Conservation (phyloP, 495 filamentous ascomycete species). For the Tuber indicum region DNA sequence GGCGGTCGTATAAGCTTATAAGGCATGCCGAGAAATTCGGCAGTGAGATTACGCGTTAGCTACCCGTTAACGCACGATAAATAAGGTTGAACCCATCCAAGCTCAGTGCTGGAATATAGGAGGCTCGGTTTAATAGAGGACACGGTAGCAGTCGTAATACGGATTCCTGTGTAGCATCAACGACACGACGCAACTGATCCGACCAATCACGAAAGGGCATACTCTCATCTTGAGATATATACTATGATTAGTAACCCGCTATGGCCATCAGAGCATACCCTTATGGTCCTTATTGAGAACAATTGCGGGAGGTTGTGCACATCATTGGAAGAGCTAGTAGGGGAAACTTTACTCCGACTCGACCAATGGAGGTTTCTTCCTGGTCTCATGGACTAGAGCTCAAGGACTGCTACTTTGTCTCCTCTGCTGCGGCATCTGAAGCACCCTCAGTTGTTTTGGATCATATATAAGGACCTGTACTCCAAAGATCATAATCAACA, state of each 20-base stretch:
- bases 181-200: not conserved
- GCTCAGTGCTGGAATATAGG: not conserved
- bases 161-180: not conserved
- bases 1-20: not conserved
- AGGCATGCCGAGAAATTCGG: not conserved
- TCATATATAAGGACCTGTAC: not conserved
- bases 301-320: not conserved
- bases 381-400: not conserved
- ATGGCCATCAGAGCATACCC: not conserved
- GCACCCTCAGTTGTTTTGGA: not conserved
- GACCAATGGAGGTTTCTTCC: not conserved
- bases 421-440: not conserved
- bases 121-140: not conserved
- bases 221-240: not conserved
- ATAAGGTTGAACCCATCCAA: not conserved
- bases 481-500: not conserved
- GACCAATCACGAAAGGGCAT: not conserved
- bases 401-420: not conserved
- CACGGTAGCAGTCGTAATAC: slow-evolving; percentile 1
- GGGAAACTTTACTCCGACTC: not conserved
- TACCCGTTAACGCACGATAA: not conserved
- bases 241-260: not conserved
- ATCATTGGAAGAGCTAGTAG: not conserved
- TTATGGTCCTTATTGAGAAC: not conserved
- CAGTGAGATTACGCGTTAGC: slow-evolving; percentile 2